A percentile compares a stretch with the other conserved stretches of the same genome.
Conservation (phyloP, 2,329 filamentous ascomycete genomes). For the Ophiostoma pallidulum region DNA sequence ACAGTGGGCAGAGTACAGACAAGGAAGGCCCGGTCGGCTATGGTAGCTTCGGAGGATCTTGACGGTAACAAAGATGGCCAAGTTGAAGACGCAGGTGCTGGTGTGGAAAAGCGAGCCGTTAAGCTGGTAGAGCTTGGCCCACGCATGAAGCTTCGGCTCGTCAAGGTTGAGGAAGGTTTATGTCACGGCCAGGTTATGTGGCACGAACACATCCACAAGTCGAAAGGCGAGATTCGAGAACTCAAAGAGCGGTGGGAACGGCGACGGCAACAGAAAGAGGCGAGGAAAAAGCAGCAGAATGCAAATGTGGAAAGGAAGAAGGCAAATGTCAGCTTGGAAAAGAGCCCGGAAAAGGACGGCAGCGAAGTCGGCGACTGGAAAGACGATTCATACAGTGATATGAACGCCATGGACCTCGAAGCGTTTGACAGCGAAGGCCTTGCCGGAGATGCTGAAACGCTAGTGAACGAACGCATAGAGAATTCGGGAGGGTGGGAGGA, state of each 20-base stretch:
- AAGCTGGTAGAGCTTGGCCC: constrained; percentile 90
- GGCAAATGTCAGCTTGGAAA: constrained; percentile 19
- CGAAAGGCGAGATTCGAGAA: constrained; percentile 62
- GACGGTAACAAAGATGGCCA: constrained; percentile 32
- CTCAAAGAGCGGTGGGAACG: constrained; percentile 78
- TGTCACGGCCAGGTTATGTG: constrained; percentile 90
- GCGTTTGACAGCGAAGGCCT: constrained; percentile 37
- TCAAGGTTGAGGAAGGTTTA: constrained; percentile 92
- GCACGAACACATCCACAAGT: constrained; percentile 92
- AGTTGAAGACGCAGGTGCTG: constrained; percentile 31
- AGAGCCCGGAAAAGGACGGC: constrained; percentile 30
- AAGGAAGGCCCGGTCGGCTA: constrained; percentile 38
- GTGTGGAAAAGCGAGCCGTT: constrained; percentile 75
- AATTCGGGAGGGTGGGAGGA: constrained; percentile 44
- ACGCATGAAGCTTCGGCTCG: constrained; percentile 76
- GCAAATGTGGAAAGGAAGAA: constrained; percentile 89
- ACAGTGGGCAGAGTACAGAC: constrained; percentile 52
- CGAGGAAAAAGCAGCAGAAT: constrained; percentile 69
- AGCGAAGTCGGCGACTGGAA: too few relatives aligned
- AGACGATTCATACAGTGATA: constrained; percentile 31
- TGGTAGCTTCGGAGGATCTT: constrained; percentile 30
- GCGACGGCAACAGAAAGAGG: constrained; percentile 70
- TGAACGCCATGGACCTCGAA: constrained; percentile 28
- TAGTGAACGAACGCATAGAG: constrained; percentile 40
- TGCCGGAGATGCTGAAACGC: constrained; percentile 40